Evolutionary conservation across 73 alveolate genomes (phyloP).

Genomic region (Strombidium stylifer): DNA sequence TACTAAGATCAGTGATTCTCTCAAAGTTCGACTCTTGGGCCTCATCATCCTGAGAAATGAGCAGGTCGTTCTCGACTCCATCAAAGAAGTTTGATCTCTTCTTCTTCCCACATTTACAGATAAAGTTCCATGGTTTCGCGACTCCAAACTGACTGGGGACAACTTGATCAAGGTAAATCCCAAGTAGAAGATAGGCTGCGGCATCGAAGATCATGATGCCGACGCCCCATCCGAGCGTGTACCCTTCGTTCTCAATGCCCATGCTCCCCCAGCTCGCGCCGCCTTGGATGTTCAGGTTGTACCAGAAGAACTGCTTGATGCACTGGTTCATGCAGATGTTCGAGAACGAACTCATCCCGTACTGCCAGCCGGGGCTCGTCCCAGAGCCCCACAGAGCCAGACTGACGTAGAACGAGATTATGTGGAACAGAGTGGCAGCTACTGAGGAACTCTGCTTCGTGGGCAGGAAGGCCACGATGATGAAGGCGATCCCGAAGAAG

Average conservation of each 20-base stretch:
- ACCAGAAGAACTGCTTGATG: conserved; percentile 44
- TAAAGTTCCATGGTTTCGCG: conserved; percentile 71
- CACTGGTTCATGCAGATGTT: conserved; percentile 65
- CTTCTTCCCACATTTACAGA: conserved; percentile 56
- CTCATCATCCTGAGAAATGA: conserved; percentile 6
- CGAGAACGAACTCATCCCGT: conserved; percentile 62
- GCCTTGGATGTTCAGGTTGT: conserved; percentile 61
- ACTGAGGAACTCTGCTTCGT: conserved; percentile 52
- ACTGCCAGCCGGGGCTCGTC: conserved; percentile 31
- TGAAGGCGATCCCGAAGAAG: conserved; percentile 43
- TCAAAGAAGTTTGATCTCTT: conserved; percentile 19
- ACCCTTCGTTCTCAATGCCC: conserved; percentile 36
- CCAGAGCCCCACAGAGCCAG: conserved; percentile 54
- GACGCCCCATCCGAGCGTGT: conserved; percentile 43
- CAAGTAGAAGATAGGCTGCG: conserved; percentile 60
- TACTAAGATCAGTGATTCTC: conserved; percentile 21
- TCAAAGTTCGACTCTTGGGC: conserved; percentile 32
- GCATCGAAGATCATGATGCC: conserved; percentile 59
- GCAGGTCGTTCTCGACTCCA: not conserved
- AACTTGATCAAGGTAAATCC: conserved; percentile 77
- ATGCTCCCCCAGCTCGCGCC: conserved; percentile 53
- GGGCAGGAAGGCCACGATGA: conserved; percentile 68
- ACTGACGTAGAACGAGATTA: conserved; percentile 26
- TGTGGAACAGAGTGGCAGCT: conserved; percentile 51
- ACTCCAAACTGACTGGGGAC: conserved; percentile 88